phyloP scores from a whole-genome alignment of 169 alveolate species.

The Sarcocystis neurona region DNA sequence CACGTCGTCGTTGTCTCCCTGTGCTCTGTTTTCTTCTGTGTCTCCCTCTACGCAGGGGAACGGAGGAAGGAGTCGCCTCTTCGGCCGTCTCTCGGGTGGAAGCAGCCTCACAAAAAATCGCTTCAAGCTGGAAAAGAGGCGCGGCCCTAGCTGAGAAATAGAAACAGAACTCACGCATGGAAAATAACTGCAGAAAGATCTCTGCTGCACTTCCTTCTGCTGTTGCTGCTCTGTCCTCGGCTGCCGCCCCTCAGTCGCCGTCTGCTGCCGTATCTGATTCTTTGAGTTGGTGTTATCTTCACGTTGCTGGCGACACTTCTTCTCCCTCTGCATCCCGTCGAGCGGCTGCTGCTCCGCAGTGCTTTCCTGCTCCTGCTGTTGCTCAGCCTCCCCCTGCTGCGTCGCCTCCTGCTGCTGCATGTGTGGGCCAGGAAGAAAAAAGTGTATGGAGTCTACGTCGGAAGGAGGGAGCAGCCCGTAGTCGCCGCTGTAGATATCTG shows the following conservation, averaged over 20 bases:
- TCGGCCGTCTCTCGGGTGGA: neutral
- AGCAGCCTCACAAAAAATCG: neutral
- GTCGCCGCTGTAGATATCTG: neutral
- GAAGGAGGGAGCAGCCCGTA: neutral
- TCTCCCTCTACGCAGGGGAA: neutral
- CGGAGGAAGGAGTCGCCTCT: conserved; percentile 4
- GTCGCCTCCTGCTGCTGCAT: neutral
- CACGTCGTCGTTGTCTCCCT: neutral
- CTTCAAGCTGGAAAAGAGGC: too few relatives aligned
- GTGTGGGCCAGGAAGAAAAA: neutral
- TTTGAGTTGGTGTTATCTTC: too few relatives aligned
- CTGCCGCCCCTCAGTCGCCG: too few relatives aligned
- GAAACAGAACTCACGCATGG: too few relatives aligned
- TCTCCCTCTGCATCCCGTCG: neutral
- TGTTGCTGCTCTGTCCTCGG: too few relatives aligned
- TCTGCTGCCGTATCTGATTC: too few relatives aligned
- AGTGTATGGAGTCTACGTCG: neutral
- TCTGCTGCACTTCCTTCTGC: too few relatives aligned
- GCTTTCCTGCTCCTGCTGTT: too few relatives aligned
- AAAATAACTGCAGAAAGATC: too few relatives aligned
- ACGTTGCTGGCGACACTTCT: neutral
- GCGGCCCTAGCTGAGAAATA: too few relatives aligned
- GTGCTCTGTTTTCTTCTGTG: neutral
- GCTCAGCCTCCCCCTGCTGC: neutral
- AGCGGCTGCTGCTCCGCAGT: neutral